Evolutionary conservation across 257 asterid genomes (phyloP).

Genomic region (Solanum pennellii): DNA sequence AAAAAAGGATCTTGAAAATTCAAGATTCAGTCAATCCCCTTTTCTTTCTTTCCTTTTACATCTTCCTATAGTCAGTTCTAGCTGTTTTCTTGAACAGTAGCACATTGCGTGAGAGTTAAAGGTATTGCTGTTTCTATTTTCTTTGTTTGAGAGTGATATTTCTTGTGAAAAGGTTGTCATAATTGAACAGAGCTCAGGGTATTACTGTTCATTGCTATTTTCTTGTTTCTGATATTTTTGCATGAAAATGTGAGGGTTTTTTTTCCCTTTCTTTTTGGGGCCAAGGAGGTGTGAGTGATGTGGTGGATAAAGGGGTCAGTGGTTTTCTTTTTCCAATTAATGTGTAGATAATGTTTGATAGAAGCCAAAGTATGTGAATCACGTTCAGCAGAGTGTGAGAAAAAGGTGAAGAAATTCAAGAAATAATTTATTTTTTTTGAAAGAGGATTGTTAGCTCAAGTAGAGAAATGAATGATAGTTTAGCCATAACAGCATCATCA

Average conservation of each 20-base stretch:
- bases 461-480: slow-evolving; percentile 47
- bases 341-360: slow-evolving; percentile 2
- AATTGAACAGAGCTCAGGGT: not conserved
- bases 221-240: not conserved
- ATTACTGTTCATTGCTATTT: slow-evolving; percentile 7
- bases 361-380: not conserved
- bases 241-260: not conserved
- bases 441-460: not conserved
- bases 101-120: slow-evolving; percentile 11
- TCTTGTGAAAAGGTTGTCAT: slow-evolving; percentile 8
- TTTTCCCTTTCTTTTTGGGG: not conserved
- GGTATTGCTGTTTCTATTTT: slow-evolving; percentile 8
- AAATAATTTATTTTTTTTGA: not conserved
- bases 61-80: slow-evolving; percentile 26
- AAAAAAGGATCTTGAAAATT: not conserved
- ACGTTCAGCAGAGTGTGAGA: not conserved
- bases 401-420: not conserved
- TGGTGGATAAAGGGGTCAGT: slow-evolving; percentile 3
- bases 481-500: slow-evolving; percentile 41
- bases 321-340: not conserved
- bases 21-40: slow-evolving; percentile 8
- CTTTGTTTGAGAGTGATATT: slow-evolving; percentile 30
- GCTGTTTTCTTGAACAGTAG: slow-evolving; percentile 18
- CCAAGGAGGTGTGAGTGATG: slow-evolving; percentile 3
- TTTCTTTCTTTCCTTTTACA: slow-evolving; percentile 23